These are phyloP conservation scores for Pontederia crassipes DNA, from an alignment of 176 grass and related monocot species.

Conservation along the genomic window DNA sequence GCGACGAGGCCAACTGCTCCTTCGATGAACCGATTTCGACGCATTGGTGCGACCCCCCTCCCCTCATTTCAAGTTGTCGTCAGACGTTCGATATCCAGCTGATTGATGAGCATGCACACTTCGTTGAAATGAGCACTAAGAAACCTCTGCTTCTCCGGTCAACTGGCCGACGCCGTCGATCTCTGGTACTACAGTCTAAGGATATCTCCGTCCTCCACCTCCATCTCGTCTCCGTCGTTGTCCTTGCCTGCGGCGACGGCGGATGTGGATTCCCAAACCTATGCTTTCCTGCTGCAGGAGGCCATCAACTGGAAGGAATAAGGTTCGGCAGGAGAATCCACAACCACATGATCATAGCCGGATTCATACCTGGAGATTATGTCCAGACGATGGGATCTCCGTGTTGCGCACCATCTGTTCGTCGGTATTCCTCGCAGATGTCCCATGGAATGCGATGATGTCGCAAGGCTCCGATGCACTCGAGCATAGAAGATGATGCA, in stretches of 20 bases:
- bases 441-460: conserved; percentile 11
- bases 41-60: too few species aligned
- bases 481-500: too few species aligned
- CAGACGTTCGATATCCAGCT: too few species aligned
- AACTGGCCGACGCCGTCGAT: not conserved
- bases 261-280: not conserved
- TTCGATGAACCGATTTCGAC: too few species aligned
- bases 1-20: too few species aligned
- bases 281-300: not conserved
- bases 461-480: too few species aligned
- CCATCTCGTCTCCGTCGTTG: too few species aligned
- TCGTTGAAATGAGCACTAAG: not conserved
- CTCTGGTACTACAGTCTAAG: not conserved
- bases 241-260: too few species aligned
- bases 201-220: too few species aligned
- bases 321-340: conserved; percentile 9
- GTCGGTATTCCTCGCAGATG: not conserved
- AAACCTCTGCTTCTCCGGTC: not conserved
- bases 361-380: not conserved
- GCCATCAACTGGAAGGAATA: not conserved
- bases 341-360: conserved; percentile 9
- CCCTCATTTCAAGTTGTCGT: too few species aligned
- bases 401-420: conserved; percentile 10
- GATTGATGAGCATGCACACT: too few species aligned
- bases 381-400: not conserved